Base-by-base conservation (phyloP, 202 grass and related monocot species). In the Elaeis oleifera region DNA sequence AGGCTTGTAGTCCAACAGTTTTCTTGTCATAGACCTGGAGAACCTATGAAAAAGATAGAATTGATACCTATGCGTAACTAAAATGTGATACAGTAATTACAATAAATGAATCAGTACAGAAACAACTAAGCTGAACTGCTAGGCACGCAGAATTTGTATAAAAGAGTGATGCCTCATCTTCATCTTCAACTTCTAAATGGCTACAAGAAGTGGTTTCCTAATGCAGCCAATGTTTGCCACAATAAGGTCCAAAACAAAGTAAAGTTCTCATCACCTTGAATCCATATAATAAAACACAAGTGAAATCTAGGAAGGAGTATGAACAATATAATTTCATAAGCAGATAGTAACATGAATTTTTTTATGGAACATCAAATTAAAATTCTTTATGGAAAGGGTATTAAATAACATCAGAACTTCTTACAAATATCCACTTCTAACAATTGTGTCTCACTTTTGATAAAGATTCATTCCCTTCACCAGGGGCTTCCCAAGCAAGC, bases 401-500 rank as follows among this genome's bases (percentile, higher is more conserved):
- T 26, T 64, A 53, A 44, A 44, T 2, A 44, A 44, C 6, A 44
- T 44, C 36, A 44, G 36, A 44, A 13, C 36, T 49, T 56, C 5
- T 60, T 4, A 62, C 66, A 75, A 4, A 39, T 78, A 52, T 82
- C 7, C 6, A 63, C 49, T 24, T 61, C 50, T 67, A 31, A 51
- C 2, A 44, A 44, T 44, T 44, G 36, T 3, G 53, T 79, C 87
- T 80, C 27, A 89, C 90, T 63, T 85, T 71, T 11, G 80, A 26
- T 64, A 68, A 52, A 51, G 84, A 81, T 59, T 96, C 79, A 1
- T 60, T 80, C 5, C 83, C 76, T 13, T 63, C 57, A 32, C 91
- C 87, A 54, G 92, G 84, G 39, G 74, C 78, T 77, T 90, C 81
- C 92, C 92, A 96, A 61, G 87, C 87, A 71, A 96, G 87, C 87